phyloP scores from a whole-genome alignment of 1,284 basidiomycete species.

The Moniliophthora roreri region DNA sequence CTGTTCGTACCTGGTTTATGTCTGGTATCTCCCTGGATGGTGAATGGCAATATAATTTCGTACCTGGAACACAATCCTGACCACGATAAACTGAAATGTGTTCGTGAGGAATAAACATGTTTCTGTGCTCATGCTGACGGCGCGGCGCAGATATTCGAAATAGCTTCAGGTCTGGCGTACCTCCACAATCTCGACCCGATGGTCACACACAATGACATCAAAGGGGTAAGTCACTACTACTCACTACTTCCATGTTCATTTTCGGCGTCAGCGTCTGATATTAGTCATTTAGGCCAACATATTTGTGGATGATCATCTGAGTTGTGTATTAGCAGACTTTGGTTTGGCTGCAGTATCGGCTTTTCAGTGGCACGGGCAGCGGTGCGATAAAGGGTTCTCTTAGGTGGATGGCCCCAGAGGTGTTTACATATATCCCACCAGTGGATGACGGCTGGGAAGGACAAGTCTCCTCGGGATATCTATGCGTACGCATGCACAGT shows the following conservation, averaged over 20 bases:
- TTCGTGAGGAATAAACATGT: not conserved
- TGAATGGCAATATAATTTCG: slow-evolving; percentile 9
- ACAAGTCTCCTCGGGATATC: slow-evolving; percentile 4
- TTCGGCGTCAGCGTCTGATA: not conserved
- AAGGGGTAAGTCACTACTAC: slow-evolving; percentile 13
- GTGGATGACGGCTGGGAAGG: not conserved
- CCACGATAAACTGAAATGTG: slow-evolving; percentile 2
- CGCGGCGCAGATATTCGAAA: slow-evolving; percentile 6
- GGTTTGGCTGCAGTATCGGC: not conserved
- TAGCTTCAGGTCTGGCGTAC: slow-evolving; percentile 10
- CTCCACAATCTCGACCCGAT: slow-evolving; percentile 6
- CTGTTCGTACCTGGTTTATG: slow-evolving; percentile 7
- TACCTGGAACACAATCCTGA: slow-evolving; percentile 7
- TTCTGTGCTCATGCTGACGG: not conserved
- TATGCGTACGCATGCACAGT: no score
- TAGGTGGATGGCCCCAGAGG: slow-evolving; percentile 8
- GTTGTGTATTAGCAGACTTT: slow-evolving; percentile 1
- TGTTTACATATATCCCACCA: not conserved
- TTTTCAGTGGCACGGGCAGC: not conserved
- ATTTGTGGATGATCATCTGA: not conserved
- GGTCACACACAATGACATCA: slow-evolving; percentile 12
- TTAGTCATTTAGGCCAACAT: slow-evolving; percentile 5
- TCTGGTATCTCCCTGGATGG: slow-evolving; percentile 14
- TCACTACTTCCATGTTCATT: not conserved
- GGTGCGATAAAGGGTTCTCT: not conserved